Evolutionary conservation across 2,329 filamentous ascomycete genomes (phyloP).

Genomic region (Exserohilum rostratum): DNA sequence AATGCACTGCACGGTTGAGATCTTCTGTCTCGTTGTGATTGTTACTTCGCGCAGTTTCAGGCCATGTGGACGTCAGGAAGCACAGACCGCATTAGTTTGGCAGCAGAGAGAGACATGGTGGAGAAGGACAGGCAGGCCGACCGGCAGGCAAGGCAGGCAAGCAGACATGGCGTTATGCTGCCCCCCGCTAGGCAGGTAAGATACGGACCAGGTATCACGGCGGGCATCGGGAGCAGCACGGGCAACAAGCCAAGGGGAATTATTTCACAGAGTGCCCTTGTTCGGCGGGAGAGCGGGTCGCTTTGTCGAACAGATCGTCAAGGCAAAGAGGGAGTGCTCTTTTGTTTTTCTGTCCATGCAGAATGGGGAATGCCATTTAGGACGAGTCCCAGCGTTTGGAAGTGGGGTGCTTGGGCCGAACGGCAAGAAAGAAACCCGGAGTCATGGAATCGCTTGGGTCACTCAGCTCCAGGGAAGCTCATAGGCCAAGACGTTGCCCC

Average conservation of each 20-base stretch:
- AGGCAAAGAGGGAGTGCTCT: constrained; percentile 17
- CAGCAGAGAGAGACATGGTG: constrained; percentile 12
- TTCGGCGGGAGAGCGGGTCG: constrained; percentile 40
- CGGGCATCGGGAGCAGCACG: constrained; percentile 43
- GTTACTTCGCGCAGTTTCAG: constrained; percentile 11
- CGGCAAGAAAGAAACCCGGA: constrained; percentile 27
- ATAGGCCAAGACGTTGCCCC: constrained; percentile 1
- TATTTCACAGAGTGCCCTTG: constrained; percentile 31
- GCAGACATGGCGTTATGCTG: constrained; percentile 41
- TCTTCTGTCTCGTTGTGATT: not conserved
- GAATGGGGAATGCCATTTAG: constrained; percentile 12
- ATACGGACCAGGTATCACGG: constrained; percentile 41
- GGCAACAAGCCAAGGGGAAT: constrained; percentile 29
- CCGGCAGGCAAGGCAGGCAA: constrained; percentile 13
- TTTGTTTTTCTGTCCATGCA: constrained; percentile 27
- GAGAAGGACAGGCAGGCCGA: constrained; percentile 6
- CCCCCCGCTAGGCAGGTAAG: constrained; percentile 39
- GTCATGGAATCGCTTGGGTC: constrained; percentile 26
- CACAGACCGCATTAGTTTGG: constrained; percentile 8
- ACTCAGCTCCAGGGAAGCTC: constrained; percentile 15
- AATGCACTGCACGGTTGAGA: not conserved
- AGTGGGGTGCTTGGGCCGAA: constrained; percentile 29
- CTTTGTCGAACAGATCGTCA: constrained; percentile 45
- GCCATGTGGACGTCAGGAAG: constrained; percentile 5
- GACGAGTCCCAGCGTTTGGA: constrained; percentile 15